Evolutionary conservation across 495 filamentous ascomycete species (phyloP), one percentile per base, ranked within the genome.

Genomic region (Penicillium longicatenatum): DNA sequence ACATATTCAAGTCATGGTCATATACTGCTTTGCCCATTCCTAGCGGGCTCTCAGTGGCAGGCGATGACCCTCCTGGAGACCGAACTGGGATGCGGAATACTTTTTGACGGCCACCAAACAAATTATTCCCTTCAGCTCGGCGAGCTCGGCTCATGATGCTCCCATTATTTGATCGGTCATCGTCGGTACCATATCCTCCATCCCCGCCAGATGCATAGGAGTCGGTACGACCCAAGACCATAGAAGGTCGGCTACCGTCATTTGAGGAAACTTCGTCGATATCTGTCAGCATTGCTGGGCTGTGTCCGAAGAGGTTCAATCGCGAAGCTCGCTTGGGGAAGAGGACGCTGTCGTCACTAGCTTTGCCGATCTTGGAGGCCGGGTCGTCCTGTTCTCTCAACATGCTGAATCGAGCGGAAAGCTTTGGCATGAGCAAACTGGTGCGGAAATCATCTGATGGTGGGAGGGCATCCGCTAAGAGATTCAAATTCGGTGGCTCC

Each of bases 331-430:
- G 83, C 63, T 89, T 92, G 6, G 92, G 90, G 57, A 87, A 89
- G 10, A 97, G 70, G 21, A 97, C 92, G 58, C 91, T 96, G 65
- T 97, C 92, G 60, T 97, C 93, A 68, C 89, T 95, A 20, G 93
- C 92, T 71, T 97, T 96, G 42, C 93, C 94, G 30, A 97, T 79
- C 68, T 88, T 89, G 0, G 90, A 91, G 48, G 77, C 85, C 4
- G 92, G 92, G 63, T 97, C 92, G 64, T 96, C 92, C 68, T 96
- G 93, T 70, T 96, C 92, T 63, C 91, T 77, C 17, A 99, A 72
- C 89, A 99, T 98, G 59, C 93, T 97, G 70, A 99, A 99, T 3
- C 94, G 84, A 17, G 94, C 91, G 0, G 93, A 96, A 4, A 99
- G 79, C 48, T 93, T 94, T 6, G 92, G 90, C 94, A 99, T 96